A percentile compares a stretch with the other conserved stretches of the same genome.
These are phyloP conservation scores for Ustulina deusta DNA, from an alignment of 2,329 filamentous ascomycete species.

Conservation along the genomic window DNA sequence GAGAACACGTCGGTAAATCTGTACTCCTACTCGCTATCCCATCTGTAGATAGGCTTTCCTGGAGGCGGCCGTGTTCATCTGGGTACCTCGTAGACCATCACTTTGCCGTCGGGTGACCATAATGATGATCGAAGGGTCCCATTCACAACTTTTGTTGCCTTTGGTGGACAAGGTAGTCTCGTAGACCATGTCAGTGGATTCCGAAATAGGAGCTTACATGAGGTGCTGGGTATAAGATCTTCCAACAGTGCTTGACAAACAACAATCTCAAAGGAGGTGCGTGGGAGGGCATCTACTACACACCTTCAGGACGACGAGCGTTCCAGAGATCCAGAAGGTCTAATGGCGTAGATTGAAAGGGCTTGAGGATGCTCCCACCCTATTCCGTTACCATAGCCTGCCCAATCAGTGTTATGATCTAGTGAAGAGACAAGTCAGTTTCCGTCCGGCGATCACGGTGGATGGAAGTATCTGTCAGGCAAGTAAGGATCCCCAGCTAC, in stretches of 20 bases:
- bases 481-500: conserved; percentile 42
- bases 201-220: no score
- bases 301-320: conserved; percentile 50
- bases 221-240: no score
- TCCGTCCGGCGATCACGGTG: conserved; percentile 57
- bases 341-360: conserved; percentile 56
- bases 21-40: conserved; percentile 57
- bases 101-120: conserved; percentile 53
- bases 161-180: no score
- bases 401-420: conserved; percentile 57
- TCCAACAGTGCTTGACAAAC: no score
- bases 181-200: no score
- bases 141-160: no score
- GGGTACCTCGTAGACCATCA: conserved; percentile 45
- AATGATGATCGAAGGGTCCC: conserved; percentile 34
- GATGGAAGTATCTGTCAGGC: conserved; percentile 55
- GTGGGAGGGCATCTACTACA: no score
- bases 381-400: conserved; percentile 55
- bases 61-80: conserved; percentile 50
- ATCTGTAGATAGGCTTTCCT: conserved; percentile 55
- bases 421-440: conserved; percentile 57
- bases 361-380: conserved; percentile 58
- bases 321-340: conserved; percentile 54
- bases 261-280: no score
- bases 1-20: conserved; percentile 59